A percentile compares a stretch with the other conserved stretches of the same genome.
phyloP scores from a whole-genome alignment of 352 stramenopile genomes.

The Phytophthora pini region DNA sequence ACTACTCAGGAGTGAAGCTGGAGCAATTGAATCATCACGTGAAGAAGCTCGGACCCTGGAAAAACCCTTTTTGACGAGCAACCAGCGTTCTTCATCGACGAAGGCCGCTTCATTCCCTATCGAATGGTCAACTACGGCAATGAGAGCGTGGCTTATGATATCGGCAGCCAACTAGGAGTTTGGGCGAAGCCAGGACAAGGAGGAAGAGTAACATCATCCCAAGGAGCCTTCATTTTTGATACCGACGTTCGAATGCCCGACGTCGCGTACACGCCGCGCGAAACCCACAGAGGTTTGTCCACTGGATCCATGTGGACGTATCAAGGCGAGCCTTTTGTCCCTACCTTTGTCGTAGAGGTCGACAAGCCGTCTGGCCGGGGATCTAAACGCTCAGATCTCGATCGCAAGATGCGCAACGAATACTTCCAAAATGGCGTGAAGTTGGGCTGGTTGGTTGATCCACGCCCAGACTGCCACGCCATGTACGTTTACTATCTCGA shows the following conservation, averaged over 20 bases:
- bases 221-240: conserved; percentile 12
- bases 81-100: conserved; percentile 30
- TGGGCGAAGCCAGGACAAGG: too few species aligned
- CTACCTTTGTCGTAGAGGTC: background rate
- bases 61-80: conserved; percentile 27
- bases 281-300: conserved; percentile 1
- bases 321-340: conserved; percentile 23
- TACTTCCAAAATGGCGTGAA: conserved; percentile 12
- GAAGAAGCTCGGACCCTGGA: conserved; percentile 14
- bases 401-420: conserved; percentile 20
- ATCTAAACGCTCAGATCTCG: conserved; percentile 5
- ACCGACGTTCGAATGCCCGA: conserved; percentile 12
- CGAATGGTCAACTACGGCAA: too few species aligned
- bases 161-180: background rate
- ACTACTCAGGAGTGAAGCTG: conserved; percentile 4
- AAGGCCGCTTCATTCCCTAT: conserved; percentile 25
- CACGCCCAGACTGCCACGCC: conserved; percentile 5
- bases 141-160: conserved; percentile 3
- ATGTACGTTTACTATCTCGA: conserved; percentile 33
- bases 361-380: conserved; percentile 6
- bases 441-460: conserved; percentile 15
- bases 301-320: conserved; percentile 20
- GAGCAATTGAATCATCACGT: conserved; percentile 27
- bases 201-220: background rate
- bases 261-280: background rate